A percentile compares a stretch with the other conserved stretches of the same genome.
phyloP scores from a whole-genome alignment of 345 rosid genomes.

The Geranium rotundifolium region DNA sequence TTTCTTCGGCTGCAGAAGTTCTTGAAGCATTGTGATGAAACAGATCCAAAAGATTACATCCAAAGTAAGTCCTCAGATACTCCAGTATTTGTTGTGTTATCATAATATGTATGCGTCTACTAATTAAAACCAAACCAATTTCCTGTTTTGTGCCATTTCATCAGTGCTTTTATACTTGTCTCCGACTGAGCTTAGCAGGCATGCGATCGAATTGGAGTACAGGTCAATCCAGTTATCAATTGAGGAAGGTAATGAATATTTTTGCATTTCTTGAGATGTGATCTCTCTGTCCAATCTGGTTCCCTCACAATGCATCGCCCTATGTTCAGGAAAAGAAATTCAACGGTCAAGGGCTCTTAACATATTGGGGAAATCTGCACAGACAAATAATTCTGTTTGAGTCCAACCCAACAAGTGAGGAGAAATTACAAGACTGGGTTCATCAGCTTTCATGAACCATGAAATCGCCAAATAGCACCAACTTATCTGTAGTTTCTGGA shows the following conservation, averaged over 20 bases:
- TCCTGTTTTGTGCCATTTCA: background rate
- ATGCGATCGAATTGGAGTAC: slow-evolving; percentile 27
- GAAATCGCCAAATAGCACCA: no score
- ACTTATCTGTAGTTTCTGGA: no score
- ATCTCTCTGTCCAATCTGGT: background rate
- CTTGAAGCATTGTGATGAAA: slow-evolving; percentile 19
- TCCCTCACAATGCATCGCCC: background rate
- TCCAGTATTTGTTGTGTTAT: background rate
- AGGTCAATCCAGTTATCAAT: slow-evolving; percentile 28
- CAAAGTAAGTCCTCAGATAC: slow-evolving; percentile 18
- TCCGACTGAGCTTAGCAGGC: slow-evolving; percentile 28
- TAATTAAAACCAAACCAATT: background rate
- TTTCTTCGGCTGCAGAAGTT: slow-evolving; percentile 16
- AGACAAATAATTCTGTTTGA: background rate
- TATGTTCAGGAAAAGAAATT: slow-evolving; percentile 21
- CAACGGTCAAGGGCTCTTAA: slow-evolving; percentile 18
- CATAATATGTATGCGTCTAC: background rate
- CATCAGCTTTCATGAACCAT: no score
- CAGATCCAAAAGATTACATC: slow-evolving; percentile 21
- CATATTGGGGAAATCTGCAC: slow-evolving; percentile 15
- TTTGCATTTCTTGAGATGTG: no score
- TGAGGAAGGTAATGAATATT: slow-evolving; percentile 21
- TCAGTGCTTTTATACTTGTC: slow-evolving; percentile 1
- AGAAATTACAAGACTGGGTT: background rate
- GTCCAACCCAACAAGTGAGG: background rate